Base-by-base conservation (phyloP, 257 asterid species). In the Handroanthus guayacan region DNA sequence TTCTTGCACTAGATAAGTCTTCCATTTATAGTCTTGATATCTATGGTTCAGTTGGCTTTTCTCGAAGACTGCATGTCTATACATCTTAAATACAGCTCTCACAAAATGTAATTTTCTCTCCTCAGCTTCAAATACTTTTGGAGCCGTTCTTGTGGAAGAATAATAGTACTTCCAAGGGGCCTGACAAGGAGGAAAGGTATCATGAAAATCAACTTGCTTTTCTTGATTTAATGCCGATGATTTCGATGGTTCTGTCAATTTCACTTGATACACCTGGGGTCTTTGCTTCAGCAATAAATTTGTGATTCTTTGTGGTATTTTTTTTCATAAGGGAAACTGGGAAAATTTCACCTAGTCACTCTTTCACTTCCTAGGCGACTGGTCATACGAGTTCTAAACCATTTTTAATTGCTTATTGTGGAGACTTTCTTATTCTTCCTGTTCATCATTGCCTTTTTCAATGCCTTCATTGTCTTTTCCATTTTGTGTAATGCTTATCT, bases 131-230 rank as follows among this genome's bases (percentile, higher is more conserved):
- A 71, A 47, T 94, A 55, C 85, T 94, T 73, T 63, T 90, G 80
- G 98, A 92, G 86, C 98, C 98, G 47, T 73, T 92, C 77, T 80
- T 88, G 66, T 94, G 98, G 98, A 92, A 90, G 89, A 90, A 82
- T 4, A 83, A 81, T 38, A 78, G 75, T 52, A 72, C 78, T n/a
- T 48, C 82, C 12, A 82, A 77, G 85, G 79, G 48, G 64, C 48
- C 84, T 67, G 83, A 77, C 67, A 39, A 71, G 25, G 83, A 87
- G 61, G 96, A 94, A 83, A 94, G 99, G 98, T 93, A 82, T 52
- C 65, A 50, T 66, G 37, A 56, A 55, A 72, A 9, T 20, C 69
- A 34, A 50, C 56, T 68, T 72, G 52, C 66, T 47, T 43, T 75
- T 68, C 61, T 62, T 67, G 37, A 73, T 81, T 45, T 34, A 51